Conservation (phyloP, 176 grass and related monocot species). For the Oryza brachyantha region DNA sequence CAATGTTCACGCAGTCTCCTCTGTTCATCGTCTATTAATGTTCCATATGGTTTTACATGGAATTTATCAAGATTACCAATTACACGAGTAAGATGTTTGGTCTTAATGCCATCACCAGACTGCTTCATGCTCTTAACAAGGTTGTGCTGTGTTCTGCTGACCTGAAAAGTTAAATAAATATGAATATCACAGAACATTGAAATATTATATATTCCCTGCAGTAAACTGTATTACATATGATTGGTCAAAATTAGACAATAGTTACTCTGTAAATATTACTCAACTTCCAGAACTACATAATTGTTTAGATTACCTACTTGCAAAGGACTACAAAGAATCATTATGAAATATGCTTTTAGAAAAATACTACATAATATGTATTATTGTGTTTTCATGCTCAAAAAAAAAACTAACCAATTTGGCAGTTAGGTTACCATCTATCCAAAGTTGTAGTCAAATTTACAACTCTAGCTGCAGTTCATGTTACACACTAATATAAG, state of each 20-base stretch:
- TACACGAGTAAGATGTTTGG: constrained; percentile 43
- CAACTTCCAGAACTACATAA: background rate
- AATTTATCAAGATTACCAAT: constrained; percentile 58
- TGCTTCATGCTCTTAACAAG: constrained; percentile 56
- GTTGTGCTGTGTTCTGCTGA: constrained; percentile 52
- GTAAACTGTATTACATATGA: background rate
- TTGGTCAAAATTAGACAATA: background rate
- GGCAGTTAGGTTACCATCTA: background rate
- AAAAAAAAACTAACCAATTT: background rate
- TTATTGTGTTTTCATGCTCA: too few species aligned
- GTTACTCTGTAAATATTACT: background rate
- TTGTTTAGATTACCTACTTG: background rate
- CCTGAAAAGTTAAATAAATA: constrained; percentile 35
- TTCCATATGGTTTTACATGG: constrained; percentile 41
- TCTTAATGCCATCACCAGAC: constrained; percentile 62
- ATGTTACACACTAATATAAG: background rate
- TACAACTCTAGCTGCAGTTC: background rate
- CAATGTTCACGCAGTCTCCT: constrained; percentile 41
- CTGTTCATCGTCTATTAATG: constrained; percentile 47
- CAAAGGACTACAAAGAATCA: too few species aligned
- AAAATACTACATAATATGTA: too few species aligned
- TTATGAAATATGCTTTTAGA: too few species aligned
- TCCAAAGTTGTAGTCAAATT: background rate
- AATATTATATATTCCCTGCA: background rate
- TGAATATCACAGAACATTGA: background rate